phyloP scores from a whole-genome alignment of 192 early-diverging fungal genomes.

The Bifiguratus adelaidae region DNA sequence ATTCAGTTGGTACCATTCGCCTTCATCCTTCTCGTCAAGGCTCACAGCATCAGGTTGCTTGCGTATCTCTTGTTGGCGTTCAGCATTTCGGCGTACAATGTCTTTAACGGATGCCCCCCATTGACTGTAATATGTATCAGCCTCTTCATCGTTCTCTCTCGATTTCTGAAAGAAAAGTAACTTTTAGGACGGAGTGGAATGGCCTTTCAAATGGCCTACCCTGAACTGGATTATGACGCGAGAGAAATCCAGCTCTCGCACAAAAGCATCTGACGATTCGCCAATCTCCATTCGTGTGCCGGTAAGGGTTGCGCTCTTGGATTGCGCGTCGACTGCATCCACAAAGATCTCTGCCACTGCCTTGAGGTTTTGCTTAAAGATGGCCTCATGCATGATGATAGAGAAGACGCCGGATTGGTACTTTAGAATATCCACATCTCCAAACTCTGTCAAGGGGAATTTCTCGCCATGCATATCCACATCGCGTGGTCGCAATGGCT shows the following conservation, averaged over 20 bases:
- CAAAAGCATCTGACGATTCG: conserved; percentile 19
- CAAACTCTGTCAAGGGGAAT: conserved; percentile 14
- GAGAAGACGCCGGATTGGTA: conserved; percentile 41
- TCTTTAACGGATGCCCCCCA: conserved; percentile 4
- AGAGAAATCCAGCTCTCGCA: conserved; percentile 26
- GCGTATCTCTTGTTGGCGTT: background rate
- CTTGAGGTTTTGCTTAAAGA: conserved; percentile 5
- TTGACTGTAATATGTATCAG: conserved; percentile 4
- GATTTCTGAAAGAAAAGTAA: too few relatives aligned
- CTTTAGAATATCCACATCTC: conserved; percentile 14
- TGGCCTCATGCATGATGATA: conserved; percentile 30
- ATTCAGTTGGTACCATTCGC: conserved; percentile 14
- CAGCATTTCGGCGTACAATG: conserved; percentile 9
- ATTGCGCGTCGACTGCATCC: conserved; percentile 30
- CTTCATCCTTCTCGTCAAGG: conserved; percentile 2
- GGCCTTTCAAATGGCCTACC: background rate
- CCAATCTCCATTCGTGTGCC: conserved; percentile 13
- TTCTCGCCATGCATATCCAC: conserved; percentile 23
- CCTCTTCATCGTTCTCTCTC: conserved; percentile 10
- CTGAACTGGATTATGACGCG: conserved; percentile 14
- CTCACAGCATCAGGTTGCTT: background rate
- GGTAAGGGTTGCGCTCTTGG: conserved; percentile 22
- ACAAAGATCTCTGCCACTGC: conserved; percentile 31
- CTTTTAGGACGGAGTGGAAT: too few relatives aligned
- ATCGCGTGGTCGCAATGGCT: background rate